Conservation (phyloP, 768 basidiomycete genomes). For the Cystobasidium onofrii region DNA sequence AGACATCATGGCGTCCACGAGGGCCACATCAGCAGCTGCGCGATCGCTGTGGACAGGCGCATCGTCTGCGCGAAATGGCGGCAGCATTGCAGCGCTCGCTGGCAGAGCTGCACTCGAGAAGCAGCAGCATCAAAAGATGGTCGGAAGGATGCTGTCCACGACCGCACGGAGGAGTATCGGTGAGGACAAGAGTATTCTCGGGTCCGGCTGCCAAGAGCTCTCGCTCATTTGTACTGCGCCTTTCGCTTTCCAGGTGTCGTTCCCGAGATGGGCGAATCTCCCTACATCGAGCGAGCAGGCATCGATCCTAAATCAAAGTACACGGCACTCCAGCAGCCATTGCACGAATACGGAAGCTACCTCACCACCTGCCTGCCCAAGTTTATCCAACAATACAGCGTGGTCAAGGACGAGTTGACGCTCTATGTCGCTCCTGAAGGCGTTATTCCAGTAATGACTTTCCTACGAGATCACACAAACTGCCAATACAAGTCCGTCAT, state of each 20-base stretch:
- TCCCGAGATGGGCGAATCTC: conserved; percentile 12
- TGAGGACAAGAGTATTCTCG: not conserved
- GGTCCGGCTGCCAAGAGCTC: not conserved
- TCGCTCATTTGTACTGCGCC: not conserved
- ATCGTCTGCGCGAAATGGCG: not conserved
- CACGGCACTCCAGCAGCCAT: conserved; percentile 26
- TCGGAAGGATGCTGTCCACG: not conserved
- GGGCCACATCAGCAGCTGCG: not conserved
- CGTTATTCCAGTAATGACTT: conserved; percentile 44
- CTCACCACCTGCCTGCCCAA: conserved; percentile 49
- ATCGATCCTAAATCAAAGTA: conserved; percentile 22
- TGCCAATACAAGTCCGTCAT: conserved; percentile 86
- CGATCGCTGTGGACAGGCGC: not conserved
- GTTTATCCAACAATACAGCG: conserved; percentile 95
- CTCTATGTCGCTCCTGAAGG: conserved; percentile 43
- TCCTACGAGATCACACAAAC: conserved; percentile 55
- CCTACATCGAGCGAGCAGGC: conserved; percentile 24
- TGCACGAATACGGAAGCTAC: conserved; percentile 35
- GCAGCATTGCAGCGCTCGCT: not conserved
- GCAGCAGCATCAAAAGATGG: conserved; percentile 10
- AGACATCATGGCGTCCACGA: not conserved
- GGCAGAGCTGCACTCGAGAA: not conserved
- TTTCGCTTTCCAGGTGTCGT: not conserved
- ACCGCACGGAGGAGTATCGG: not conserved
- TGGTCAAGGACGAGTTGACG: conserved; percentile 88